phyloP scores from a whole-genome alignment of 148 eudicot genomes.

The Fallopia convolvulus region DNA sequence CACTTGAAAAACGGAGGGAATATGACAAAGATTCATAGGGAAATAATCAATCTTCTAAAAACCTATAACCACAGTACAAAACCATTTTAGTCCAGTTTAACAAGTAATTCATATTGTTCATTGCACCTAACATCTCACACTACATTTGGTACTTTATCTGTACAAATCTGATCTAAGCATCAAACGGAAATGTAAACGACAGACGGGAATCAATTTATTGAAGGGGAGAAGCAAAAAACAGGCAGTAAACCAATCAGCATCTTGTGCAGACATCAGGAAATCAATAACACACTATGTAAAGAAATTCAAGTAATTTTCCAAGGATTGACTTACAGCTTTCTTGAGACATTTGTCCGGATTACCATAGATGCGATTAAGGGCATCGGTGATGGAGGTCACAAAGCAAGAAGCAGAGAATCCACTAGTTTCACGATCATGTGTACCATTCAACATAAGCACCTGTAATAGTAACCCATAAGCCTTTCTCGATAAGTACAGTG shows the following conservation, averaged over 20 bases:
- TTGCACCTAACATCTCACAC: background rate
- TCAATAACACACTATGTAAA: background rate
- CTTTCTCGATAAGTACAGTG: background rate
- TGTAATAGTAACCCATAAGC: slow-evolving; percentile 16
- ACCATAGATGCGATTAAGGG: slow-evolving; percentile 84
- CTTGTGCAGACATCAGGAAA: background rate
- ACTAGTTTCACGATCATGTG: slow-evolving; percentile 78
- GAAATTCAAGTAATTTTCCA: background rate
- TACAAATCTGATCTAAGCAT: background rate
- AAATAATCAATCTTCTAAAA: background rate
- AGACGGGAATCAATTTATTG: background rate
- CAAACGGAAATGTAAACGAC: background rate
- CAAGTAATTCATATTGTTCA: background rate
- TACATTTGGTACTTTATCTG: background rate
- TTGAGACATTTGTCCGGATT: slow-evolving; percentile 50
- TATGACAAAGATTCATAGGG: background rate
- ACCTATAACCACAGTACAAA: background rate
- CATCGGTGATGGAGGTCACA: slow-evolving; percentile 90
- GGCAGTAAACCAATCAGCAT: background rate
- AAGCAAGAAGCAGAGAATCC: slow-evolving; percentile 82
- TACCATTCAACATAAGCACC: slow-evolving; percentile 89
- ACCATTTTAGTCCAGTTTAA: background rate
- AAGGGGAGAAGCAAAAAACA: background rate
- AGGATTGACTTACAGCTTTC: slow-evolving; percentile 48
- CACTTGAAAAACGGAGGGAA: background rate